A percentile compares a stretch with the other conserved stretches of the same genome.
phyloP scores from a whole-genome alignment of 2,329 filamentous ascomycete species.

The Neodidymelliopsis sp. region DNA sequence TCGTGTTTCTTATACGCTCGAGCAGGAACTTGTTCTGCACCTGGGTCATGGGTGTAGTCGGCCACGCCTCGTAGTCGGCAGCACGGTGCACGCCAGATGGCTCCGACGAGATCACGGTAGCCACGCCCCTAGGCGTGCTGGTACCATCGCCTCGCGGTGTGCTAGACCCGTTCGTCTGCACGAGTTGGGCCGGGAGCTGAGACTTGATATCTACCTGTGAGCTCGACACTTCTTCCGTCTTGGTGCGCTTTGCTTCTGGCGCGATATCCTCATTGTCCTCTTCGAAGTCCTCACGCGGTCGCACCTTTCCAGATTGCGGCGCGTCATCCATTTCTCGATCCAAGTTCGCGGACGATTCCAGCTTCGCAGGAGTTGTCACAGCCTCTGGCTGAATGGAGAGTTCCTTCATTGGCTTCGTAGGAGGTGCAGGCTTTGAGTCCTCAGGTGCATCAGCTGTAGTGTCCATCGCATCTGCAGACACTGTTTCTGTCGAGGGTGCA shows the following conservation, averaged over 20 bases:
- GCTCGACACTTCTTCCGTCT: conserved; percentile 63
- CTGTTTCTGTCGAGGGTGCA: conserved; percentile 17
- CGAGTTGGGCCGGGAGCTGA: conserved; percentile 47
- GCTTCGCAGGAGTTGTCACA: conserved; percentile 19
- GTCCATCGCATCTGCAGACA: conserved; percentile 39
- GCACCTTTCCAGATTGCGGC: conserved; percentile 57
- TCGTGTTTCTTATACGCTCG: conserved; percentile 74
- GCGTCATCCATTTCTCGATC: conserved; percentile 51
- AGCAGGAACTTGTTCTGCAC: conserved; percentile 69
- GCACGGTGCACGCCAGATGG: conserved; percentile 41
- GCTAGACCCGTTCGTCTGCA: conserved; percentile 18
- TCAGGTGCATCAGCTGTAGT: conserved; percentile 27
- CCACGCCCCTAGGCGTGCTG: conserved; percentile 23
- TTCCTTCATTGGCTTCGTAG: conserved; percentile 46
- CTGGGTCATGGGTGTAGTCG: conserved; percentile 53
- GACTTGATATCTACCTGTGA: conserved; percentile 53
- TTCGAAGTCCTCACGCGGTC: conserved; percentile 71
- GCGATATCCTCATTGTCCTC: conserved; percentile 62
- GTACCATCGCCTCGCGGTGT: conserved; percentile 36
- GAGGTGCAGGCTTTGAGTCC: conserved; percentile 26
- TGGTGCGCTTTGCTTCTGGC: conserved; percentile 80
- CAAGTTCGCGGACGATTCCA: conserved; percentile 25
- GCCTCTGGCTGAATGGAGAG: conserved; percentile 34
- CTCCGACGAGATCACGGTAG: conserved; percentile 43
- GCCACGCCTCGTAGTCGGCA: conserved; percentile 45